Percentiles rank a stretch among this genome's conserved stretches.
phyloP scores from a whole-genome alignment of 352 stramenopile species.

The Globisporangium ultimum region DNA sequence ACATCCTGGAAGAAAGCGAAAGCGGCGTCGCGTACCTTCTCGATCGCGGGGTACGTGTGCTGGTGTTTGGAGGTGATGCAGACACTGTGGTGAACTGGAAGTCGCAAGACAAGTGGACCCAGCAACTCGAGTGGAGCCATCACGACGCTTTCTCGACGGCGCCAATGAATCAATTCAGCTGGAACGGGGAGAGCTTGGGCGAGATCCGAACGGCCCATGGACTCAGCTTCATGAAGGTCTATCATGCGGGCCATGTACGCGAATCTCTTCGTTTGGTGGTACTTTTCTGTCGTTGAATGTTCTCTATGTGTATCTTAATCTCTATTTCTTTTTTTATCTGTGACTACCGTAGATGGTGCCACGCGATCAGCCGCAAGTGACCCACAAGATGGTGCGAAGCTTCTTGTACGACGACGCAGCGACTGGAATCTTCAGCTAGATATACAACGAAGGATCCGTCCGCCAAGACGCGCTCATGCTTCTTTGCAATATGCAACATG shows the following conservation, averaged over 20 bases:
- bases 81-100: constrained; percentile 74
- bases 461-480: background rate
- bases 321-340: background rate
- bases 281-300: background rate
- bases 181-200: constrained; percentile 29
- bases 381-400: constrained; percentile 41
- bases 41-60: constrained; percentile 53
- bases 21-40: constrained; percentile 44
- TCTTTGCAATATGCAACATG: constrained; percentile 7
- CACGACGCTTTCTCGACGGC: constrained; percentile 26
- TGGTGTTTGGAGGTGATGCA: constrained; percentile 67
- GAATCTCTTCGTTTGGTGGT: too few species aligned
- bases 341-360: constrained; percentile 60
- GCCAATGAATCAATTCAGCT: constrained; percentile 12
- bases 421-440: constrained; percentile 34
- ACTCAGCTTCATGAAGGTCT: constrained; percentile 68
- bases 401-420: constrained; percentile 33
- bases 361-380: constrained; percentile 53
- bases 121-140: constrained; percentile 38
- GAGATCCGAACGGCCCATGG: constrained; percentile 39
- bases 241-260: constrained; percentile 67
- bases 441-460: background rate
- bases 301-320: background rate
- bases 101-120: constrained; percentile 65
- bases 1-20: constrained; percentile 61